Conservation (phyloP, 805 yeast genomes). For the Nakazawaea sp. region DNA sequence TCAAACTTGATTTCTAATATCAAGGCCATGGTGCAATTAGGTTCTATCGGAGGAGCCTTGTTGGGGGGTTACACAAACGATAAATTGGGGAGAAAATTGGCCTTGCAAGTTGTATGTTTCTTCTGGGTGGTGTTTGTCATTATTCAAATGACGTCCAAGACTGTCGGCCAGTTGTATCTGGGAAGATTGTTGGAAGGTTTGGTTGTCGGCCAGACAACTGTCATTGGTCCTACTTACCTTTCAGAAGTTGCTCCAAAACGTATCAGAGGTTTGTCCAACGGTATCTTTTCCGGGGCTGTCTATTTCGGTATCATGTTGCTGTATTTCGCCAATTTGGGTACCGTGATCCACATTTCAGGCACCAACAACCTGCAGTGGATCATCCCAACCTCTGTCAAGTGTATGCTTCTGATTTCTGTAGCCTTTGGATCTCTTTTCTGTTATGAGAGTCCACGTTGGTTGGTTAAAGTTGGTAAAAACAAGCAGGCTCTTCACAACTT, state of each 20-base stretch:
- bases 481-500: constrained; percentile 34
- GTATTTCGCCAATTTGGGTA: constrained; percentile 45
- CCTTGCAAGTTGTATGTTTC: constrained; percentile 35
- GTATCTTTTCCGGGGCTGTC: constrained; percentile 52
- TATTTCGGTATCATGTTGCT: constrained; percentile 46
- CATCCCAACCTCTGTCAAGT: constrained; percentile 40
- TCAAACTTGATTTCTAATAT: constrained; percentile 47
- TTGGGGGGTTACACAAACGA: constrained; percentile 43
- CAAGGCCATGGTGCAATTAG: constrained; percentile 52
- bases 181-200: constrained; percentile 51
- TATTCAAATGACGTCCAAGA: constrained; percentile 39
- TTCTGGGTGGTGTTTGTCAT: constrained; percentile 39
- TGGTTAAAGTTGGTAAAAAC: constrained; percentile 31
- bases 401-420: constrained; percentile 40
- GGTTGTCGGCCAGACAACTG: constrained; percentile 51
- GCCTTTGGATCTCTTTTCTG: constrained; percentile 35
- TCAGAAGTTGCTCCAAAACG: constrained; percentile 47
- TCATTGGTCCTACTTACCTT: constrained; percentile 47
- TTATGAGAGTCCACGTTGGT: constrained; percentile 47
- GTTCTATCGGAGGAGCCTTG: constrained; percentile 43
- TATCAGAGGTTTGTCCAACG: constrained; percentile 44
- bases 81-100: constrained; percentile 41
- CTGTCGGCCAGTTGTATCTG: constrained; percentile 44
- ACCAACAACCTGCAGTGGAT: constrained; percentile 40
- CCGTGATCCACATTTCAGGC: constrained; percentile 35